phyloP scores from a whole-genome alignment of 495 filamentous ascomycete species.

The Lophiostoma macrostomum region DNA sequence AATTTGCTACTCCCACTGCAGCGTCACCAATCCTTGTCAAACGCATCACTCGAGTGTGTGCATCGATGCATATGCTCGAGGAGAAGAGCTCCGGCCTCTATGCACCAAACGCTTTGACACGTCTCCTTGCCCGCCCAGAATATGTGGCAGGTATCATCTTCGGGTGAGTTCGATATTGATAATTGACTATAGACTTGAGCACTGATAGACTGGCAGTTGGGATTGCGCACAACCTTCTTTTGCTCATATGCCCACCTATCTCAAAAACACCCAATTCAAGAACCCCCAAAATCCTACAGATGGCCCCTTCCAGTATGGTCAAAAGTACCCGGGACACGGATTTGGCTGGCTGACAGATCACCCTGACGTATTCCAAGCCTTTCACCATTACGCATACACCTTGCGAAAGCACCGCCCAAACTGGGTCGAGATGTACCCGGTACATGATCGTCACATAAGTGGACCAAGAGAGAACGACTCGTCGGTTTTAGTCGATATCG shows the following conservation, averaged over 20 bases:
- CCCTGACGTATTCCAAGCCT: constrained; percentile 10
- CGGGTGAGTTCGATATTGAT: background rate
- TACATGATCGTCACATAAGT: background rate
- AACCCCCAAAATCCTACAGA: background rate
- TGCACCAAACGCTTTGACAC: background rate
- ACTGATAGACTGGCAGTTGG: background rate
- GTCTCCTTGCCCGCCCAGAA: background rate
- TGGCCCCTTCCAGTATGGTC: constrained; percentile 4
- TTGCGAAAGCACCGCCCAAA: constrained; percentile 1
- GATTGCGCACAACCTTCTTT: background rate
- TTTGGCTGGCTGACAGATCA: constrained; percentile 10
- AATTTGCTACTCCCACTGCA: background rate
- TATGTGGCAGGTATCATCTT: constrained; percentile 4
- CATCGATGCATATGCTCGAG: constrained; percentile 3
- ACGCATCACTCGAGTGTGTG: constrained; percentile 3
- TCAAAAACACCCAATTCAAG: background rate
- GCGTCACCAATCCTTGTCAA: constrained; percentile 10
- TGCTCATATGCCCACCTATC: constrained; percentile 3
- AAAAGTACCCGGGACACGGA: background rate
- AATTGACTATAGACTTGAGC: background rate
- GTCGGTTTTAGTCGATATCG: constrained; percentile 2
- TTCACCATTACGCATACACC: background rate
- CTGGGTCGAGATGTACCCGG: constrained; percentile 9
- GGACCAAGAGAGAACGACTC: background rate
- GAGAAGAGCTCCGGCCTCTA: background rate